Evolutionary conservation across 441 rosid species (phyloP), one percentile per base, ranked within the genome.

Genomic region (Gossypium schwendimanii): DNA sequence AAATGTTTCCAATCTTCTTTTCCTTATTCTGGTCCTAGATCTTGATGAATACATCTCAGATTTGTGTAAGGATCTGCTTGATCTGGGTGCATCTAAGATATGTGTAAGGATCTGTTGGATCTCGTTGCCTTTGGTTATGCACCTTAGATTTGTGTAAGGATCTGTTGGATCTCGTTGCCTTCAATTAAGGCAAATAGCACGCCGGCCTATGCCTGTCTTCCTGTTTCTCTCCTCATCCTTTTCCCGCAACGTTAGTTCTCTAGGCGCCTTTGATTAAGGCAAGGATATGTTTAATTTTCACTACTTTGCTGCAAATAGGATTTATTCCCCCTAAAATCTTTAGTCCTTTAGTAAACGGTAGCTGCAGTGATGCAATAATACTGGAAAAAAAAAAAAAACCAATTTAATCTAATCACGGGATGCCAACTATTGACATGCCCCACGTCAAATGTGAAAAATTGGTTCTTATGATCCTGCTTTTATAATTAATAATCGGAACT

Each of bases 31-130:
- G 53, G 45, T 44, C 10, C 55, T 14, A 41, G 31, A 41, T 63
- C 52, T 70, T 70, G 28, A 26, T 53, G 55, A 23, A 20, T 21
- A 18, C 18, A n/a, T 20, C 8, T 71, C 6, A 23, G 24, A 70
- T 57, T 70, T 70, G 31, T 59, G 45, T 39, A 50, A 61, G 12
- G 12, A 45, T 45, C 14, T 45, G 50, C 14, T 11, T 45, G 50
- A 45, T 45, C 50, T 45, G 50, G 14, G 50, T 45, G 50, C 14
- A 9, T 45, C 50, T 45, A 45, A 14, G 14, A 12, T 47, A 3
- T 49, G 53, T 49, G 15, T 4, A 14, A 15, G 17, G 54, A 71
- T 71, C 74, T 41, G 57, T n/a, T 70, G 57, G 65, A 59, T 59
- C 58, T 61, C 6, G 60, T 2, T 47, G 18, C 15, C 53, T 45